phyloP scores from a whole-genome alignment of 2,329 filamentous ascomycete species.

The Trichocomaceae sp. region DNA sequence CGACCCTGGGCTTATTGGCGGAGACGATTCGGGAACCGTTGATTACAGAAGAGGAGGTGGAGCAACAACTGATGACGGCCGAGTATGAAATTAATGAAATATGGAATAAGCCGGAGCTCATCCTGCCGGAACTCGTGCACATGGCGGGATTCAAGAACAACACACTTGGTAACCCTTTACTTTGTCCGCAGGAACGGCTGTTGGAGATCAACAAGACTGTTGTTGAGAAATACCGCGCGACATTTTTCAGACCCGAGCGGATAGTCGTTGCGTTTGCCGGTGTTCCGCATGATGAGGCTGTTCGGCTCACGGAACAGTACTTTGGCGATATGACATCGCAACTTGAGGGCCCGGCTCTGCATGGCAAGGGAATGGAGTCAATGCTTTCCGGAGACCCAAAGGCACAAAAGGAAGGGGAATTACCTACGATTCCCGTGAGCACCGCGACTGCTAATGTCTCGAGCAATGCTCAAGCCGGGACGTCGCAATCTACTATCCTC shows the following conservation, averaged over 20 bases:
- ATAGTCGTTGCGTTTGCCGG: constrained; percentile 95
- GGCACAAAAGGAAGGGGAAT: constrained; percentile 26
- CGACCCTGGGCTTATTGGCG: constrained; percentile 74
- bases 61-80: constrained; percentile 80
- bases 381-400: constrained; percentile 27
- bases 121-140: constrained; percentile 89
- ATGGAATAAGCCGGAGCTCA: constrained; percentile 94
- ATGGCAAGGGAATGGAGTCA: constrained; percentile 54
- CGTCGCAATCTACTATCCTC: constrained; percentile 58
- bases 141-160: constrained; percentile 95
- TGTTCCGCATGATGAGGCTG: constrained; percentile 72
- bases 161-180: constrained; percentile 84
- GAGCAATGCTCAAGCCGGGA: constrained; percentile 28
- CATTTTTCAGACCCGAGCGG: constrained; percentile 82
- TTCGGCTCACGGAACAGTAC: constrained; percentile 70
- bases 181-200: constrained; percentile 83
- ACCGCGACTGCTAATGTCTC: constrained; percentile 35
- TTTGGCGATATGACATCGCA: constrained; percentile 79
- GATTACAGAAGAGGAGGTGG: constrained; percentile 80
- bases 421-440: constrained; percentile 33
- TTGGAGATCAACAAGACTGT: constrained; percentile 64
- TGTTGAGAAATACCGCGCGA: constrained; percentile 69
- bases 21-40: constrained; percentile 85
- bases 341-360: constrained; percentile 43
- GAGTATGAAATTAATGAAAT: constrained; percentile 96